phyloP scores from a whole-genome alignment of 257 asterid species.

The Plectranthus barbatus region DNA sequence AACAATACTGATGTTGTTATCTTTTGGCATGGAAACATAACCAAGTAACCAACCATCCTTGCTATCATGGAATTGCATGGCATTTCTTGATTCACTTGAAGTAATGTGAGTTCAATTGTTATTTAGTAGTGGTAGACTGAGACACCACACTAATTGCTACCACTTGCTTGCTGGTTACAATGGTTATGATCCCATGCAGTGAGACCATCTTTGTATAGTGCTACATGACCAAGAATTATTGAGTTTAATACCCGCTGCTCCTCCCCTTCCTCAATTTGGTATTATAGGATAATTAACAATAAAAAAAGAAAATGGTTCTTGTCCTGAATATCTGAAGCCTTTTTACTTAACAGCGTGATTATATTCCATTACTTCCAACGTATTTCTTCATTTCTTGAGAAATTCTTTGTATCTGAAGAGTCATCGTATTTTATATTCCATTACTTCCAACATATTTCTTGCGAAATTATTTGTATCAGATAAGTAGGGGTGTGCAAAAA shows the following conservation, averaged over 20 bases:
- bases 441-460: not conserved
- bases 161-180: not conserved
- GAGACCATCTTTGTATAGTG: too few relatives aligned
- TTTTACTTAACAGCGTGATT: not conserved
- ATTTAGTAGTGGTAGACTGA: not conserved
- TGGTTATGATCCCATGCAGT: not conserved
- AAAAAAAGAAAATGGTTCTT: not conserved
- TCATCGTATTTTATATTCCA: too few relatives aligned
- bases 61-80: not conserved
- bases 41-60: too few relatives aligned
- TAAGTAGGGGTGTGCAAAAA: too few relatives aligned
- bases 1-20: not conserved
- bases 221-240: too few relatives aligned
- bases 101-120: not conserved
- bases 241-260: too few relatives aligned
- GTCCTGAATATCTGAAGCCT: not conserved
- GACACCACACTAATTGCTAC: not conserved
- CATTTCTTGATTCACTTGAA: not conserved
- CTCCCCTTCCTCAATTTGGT: too few relatives aligned
- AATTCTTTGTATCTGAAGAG: too few relatives aligned
- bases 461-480: conserved; percentile 4
- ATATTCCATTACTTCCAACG: not conserved
- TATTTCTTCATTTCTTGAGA: too few relatives aligned
- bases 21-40: not conserved
- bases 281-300: too few relatives aligned